phyloP scores from a whole-genome alignment of 371 early-diverging fungal species.

The Mucor velutinosus region DNA sequence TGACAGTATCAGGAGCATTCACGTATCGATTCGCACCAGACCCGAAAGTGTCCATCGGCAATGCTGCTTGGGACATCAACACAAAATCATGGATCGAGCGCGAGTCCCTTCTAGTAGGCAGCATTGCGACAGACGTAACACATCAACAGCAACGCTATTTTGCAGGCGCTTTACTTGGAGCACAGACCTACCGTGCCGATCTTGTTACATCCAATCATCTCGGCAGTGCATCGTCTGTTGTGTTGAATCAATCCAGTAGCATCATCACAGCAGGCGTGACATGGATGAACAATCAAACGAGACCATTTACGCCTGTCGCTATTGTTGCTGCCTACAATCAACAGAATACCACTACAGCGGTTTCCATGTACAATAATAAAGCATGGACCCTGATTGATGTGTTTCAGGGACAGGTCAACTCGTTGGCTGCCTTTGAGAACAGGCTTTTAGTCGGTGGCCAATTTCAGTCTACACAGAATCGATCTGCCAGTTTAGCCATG shows the following conservation, averaged over 20 bases:
- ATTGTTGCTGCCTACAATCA: background rate
- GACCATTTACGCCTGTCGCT: background rate
- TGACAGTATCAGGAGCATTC: slow-evolving; percentile 36
- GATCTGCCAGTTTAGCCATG: slow-evolving; percentile 33
- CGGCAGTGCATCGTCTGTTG: background rate
- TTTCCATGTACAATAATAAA: slow-evolving; percentile 23
- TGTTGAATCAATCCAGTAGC: background rate
- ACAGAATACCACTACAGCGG: background rate
- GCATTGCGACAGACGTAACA: background rate
- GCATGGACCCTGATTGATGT: slow-evolving; percentile 27
- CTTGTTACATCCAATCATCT: slow-evolving; percentile 5
- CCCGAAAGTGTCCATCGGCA: slow-evolving; percentile 3
- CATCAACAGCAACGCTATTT: background rate
- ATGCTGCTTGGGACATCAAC: slow-evolving; percentile 22
- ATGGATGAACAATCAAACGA: background rate
- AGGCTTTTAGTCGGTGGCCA: slow-evolving; percentile 39
- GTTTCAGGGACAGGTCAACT: slow-evolving; percentile 29
- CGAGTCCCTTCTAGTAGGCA: slow-evolving; percentile 28
- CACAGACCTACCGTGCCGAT: slow-evolving; percentile 40
- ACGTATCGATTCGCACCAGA: background rate
- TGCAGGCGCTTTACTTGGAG: slow-evolving; percentile 26
- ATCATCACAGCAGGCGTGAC: slow-evolving; percentile 13
- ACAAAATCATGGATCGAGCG: slow-evolving; percentile 33
- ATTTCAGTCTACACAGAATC: slow-evolving; percentile 17
- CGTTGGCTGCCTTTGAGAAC: slow-evolving; percentile 20